These are phyloP conservation scores for Syncephalastrum racemosum DNA, from an alignment of 371 early-diverging fungal species.

Conservation along the genomic window DNA sequence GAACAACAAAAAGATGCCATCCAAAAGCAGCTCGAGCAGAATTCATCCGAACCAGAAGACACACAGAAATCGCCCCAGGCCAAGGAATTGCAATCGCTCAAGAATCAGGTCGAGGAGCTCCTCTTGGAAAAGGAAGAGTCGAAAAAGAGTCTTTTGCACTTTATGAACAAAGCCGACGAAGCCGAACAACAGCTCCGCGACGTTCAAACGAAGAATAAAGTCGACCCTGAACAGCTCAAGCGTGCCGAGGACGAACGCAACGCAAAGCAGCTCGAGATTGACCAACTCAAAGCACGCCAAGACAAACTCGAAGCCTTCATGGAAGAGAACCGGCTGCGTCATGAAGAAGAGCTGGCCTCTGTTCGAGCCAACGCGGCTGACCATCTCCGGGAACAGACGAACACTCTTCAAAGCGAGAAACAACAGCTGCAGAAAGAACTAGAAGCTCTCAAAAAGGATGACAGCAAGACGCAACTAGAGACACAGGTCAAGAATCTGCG, in stretches of 20 bases:
- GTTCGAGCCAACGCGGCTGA: not conserved
- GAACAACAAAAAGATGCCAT: constrained; percentile 36
- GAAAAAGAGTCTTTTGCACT: constrained; percentile 38
- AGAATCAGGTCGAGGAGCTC: constrained; percentile 45
- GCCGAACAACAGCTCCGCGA: constrained; percentile 11
- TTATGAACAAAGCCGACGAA: constrained; percentile 43
- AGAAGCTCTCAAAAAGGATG: not conserved
- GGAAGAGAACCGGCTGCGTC: not conserved
- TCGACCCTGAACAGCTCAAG: not conserved
- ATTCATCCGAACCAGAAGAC: not conserved
- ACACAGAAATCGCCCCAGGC: constrained; percentile 8
- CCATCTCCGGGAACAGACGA: constrained; percentile 1
- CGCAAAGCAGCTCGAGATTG: constrained; percentile 8
- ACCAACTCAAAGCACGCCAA: constrained; percentile 1
- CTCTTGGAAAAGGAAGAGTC: constrained; percentile 46
- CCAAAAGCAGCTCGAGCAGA: constrained; percentile 16
- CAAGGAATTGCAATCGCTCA: constrained; percentile 24
- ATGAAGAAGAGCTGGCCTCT: not conserved
- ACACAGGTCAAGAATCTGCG: constrained; percentile 1
- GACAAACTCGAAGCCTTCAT: constrained; percentile 1
- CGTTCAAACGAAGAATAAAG: not conserved
- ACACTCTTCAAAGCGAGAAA: not conserved
- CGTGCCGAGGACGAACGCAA: not conserved
- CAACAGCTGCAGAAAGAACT: constrained; percentile 4
- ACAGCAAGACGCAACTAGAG: constrained; percentile 1